Evolutionary conservation across 2,329 filamentous ascomycete genomes (phyloP), one percentile per base, ranked within the genome.

Genomic region (Chaetomiaceae sp.): DNA sequence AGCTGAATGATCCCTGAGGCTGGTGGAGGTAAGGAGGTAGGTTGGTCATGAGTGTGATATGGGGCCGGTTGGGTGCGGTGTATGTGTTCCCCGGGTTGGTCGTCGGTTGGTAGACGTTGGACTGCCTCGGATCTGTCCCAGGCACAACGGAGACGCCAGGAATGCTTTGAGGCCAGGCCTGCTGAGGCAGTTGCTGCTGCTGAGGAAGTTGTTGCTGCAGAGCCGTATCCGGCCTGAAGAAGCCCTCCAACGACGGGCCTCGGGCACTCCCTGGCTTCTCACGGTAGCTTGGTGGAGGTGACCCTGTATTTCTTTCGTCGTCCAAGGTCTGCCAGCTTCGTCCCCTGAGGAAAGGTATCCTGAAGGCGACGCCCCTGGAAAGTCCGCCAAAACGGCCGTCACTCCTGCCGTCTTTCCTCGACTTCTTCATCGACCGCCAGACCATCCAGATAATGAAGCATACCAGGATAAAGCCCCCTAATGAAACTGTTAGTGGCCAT

Each of bases 361-460:
- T 70, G 46, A 63, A 63, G 5, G 66, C 55, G 6, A 71, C 23
- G 3, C 64, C 29, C 9, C 54, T 58, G 3, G 55, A 47, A 20
- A 58, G 53, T 6, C 55, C n/a, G 6, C 51, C 46, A 0, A 53
- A 47, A 34, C 55, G 50, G 8, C 49, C 56, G 15, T 60, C 56
- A 17, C 57, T 54, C 14, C 51, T 56, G 47, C 59, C 59, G 9
- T 55, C 54, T 27, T 60, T 60, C 47, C 64, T 70, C 7, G 66
- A 63, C 57, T 68, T 71, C 52, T 68, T 68, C 40, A 68, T 46
- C 11, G 66, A 65, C n/a, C 72, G 69, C 66, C 71, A 77, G 5
- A 73, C 62, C 22, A 78, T 65, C 75, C 74, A 79, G 7, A 61
- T 60, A 22, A 78, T 53, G 54, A 76, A 74, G 48, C 70, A 74